Conservation (phyloP, 129 eudicot species). For the Arctium lappa region DNA sequence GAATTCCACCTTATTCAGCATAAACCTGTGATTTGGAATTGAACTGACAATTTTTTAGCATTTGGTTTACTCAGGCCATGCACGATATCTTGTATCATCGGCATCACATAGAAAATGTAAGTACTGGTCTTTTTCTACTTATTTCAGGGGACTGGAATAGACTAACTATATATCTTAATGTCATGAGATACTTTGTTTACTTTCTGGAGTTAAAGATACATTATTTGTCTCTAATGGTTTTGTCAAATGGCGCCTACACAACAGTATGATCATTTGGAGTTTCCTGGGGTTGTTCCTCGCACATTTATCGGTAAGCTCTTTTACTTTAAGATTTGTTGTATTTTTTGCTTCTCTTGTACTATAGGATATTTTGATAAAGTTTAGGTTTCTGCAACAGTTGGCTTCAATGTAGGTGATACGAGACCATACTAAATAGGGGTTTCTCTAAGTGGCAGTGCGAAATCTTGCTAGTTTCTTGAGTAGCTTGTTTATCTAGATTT, state of each 20-base stretch:
- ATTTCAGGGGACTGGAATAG: neutral
- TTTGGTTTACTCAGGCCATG: slow-evolving; percentile 67
- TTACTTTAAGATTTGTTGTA: neutral
- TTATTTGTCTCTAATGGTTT: neutral
- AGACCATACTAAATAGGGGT: neutral
- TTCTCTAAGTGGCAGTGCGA: neutral
- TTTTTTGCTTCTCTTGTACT: neutral
- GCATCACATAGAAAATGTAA: slow-evolving; percentile 78
- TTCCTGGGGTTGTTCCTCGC: slow-evolving; percentile 99
- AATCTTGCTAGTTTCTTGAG: neutral
- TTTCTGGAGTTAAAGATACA: neutral
- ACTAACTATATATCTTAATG: neutral
- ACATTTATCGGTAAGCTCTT: slow-evolving; percentile 70
- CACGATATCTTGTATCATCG: slow-evolving; percentile 80
- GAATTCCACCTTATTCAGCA: neutral
- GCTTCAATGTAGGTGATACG: neutral
- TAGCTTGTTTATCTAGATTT: neutral
- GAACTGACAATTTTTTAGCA: slow-evolving; percentile 1
- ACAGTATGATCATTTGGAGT: slow-evolving; percentile 97
- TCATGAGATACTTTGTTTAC: neutral
- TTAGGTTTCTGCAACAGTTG: neutral
- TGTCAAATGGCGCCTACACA: slow-evolving; percentile 10
- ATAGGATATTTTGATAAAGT: neutral
- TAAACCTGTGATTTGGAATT: neutral
- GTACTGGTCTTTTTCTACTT: slow-evolving; percentile 11